Percentiles rank a stretch among this genome's conserved stretches.
Conservation (phyloP, 1,284 basidiomycete genomes). For the Volvariella volvacea region DNA sequence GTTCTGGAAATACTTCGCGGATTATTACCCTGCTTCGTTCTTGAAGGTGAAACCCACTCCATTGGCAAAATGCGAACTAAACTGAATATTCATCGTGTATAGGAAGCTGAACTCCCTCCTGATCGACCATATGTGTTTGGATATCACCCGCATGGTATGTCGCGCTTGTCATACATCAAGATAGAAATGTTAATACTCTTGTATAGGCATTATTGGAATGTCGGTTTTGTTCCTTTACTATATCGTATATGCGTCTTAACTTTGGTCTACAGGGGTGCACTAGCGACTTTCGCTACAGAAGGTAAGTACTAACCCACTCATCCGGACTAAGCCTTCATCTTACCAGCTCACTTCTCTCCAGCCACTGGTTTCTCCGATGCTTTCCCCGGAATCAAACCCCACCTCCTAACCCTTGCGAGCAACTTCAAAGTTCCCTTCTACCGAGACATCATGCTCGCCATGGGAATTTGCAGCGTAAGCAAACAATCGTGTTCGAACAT, state of each 20-base stretch:
- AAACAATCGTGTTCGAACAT: conserved; percentile 89
- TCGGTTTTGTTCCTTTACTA: conserved; percentile 28
- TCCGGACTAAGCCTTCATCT: background rate
- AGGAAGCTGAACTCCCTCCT: conserved; percentile 86
- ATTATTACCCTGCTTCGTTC: conserved; percentile 88
- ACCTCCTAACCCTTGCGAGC: conserved; percentile 84
- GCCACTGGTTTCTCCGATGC: conserved; percentile 88
- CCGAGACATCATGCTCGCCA: conserved; percentile 79
- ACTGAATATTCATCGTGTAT: conserved; percentile 4
- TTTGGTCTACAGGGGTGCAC: conserved; percentile 63
- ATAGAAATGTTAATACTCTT: conserved; percentile 3
- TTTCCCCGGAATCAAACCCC: conserved; percentile 90
- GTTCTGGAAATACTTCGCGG: conserved; percentile 84
- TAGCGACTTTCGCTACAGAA: conserved; percentile 93
- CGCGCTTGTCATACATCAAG: background rate
- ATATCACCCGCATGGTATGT: conserved; percentile 89
- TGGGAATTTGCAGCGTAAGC: conserved; percentile 91
- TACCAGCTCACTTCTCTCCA: conserved; percentile 23
- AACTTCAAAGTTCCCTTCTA: conserved; percentile 95
- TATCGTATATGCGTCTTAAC: no score
- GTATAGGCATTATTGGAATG: conserved; percentile 85
- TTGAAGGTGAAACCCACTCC: conserved; percentile 40
- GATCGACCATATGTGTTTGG: conserved; percentile 95
- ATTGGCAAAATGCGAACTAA: background rate
- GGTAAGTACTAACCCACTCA: conserved; percentile 32